A percentile compares a stretch with the other conserved stretches of the same genome.
These are phyloP conservation scores for Sugiyamaella paludigena DNA, from an alignment of 1,139 yeast species.

Conservation along the genomic window DNA sequence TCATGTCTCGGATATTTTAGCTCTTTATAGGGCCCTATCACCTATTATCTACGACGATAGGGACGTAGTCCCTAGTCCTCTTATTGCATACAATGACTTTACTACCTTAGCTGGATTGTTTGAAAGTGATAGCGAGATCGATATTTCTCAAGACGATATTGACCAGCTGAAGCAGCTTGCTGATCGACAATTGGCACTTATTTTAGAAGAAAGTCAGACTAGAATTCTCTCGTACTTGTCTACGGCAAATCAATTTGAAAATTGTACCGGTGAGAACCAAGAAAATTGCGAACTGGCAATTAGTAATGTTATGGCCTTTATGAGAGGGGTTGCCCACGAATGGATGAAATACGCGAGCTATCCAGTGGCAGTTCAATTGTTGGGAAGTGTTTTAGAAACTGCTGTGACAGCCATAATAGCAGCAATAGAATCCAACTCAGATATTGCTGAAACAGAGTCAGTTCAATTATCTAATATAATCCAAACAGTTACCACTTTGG, in stretches of 20 bases:
- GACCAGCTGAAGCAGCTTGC: slow-evolving; percentile 18
- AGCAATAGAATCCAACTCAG: slow-evolving; percentile 29
- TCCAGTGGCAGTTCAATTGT: slow-evolving; percentile 28
- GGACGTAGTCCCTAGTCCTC: slow-evolving; percentile 13
- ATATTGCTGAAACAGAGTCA: slow-evolving; percentile 38
- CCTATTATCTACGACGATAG: slow-evolving; percentile 24
- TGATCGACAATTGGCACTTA: slow-evolving; percentile 16
- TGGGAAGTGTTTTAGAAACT: slow-evolving; percentile 35
- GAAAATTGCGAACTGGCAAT: slow-evolving; percentile 28
- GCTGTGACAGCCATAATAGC: slow-evolving; percentile 29
- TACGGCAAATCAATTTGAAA: slow-evolving; percentile 26
- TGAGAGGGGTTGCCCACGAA: slow-evolving; percentile 22
- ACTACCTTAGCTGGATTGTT: slow-evolving; percentile 13
- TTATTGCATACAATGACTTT: slow-evolving; percentile 31
- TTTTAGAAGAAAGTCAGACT: slow-evolving; percentile 18
- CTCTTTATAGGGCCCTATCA: slow-evolving; percentile 31
- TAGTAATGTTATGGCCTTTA: slow-evolving; percentile 22
- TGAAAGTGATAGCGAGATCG: slow-evolving; percentile 11
- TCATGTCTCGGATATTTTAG: slow-evolving; percentile 29
- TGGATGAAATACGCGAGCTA: slow-evolving; percentile 26
- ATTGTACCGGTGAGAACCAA: slow-evolving; percentile 26
- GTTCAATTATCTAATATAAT: slow-evolving; percentile 31
- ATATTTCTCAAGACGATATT: slow-evolving; percentile 17
- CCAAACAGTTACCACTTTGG: slow-evolving; percentile 27
- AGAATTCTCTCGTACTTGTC: slow-evolving; percentile 15